phyloP scores from a whole-genome alignment of 2,329 filamentous ascomycete species.

The Elsinoe australis region DNA sequence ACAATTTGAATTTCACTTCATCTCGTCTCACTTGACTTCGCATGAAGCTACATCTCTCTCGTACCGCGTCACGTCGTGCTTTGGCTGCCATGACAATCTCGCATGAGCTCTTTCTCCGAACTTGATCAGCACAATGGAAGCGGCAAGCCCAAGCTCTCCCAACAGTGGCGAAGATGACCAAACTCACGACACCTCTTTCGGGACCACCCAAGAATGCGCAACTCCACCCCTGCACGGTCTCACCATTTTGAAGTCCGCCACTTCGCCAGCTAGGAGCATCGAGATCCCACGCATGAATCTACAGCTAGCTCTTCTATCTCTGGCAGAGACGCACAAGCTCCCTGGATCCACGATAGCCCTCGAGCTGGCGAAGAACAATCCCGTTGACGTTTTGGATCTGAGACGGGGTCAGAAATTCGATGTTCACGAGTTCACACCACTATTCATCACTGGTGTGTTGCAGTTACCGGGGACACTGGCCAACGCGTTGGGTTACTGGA shows the following conservation, averaged over 20 bases:
- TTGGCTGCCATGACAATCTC: background rate
- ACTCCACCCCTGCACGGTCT: background rate
- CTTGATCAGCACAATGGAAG: background rate
- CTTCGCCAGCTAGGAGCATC: too few species aligned
- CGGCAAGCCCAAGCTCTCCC: too few species aligned
- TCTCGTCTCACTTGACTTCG: background rate
- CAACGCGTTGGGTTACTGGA: constrained; percentile 31
- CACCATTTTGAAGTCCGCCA: too few species aligned
- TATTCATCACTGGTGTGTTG: constrained; percentile 46
- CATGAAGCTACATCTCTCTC: background rate
- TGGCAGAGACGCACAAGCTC: constrained; percentile 7
- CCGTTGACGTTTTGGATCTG: constrained; percentile 26
- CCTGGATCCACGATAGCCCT: constrained; percentile 24
- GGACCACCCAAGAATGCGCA: background rate
- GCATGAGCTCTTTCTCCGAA: background rate
- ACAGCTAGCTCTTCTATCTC: constrained; percentile 1
- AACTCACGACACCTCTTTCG: background rate
- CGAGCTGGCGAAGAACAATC: constrained; percentile 25
- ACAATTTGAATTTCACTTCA: too few species aligned
- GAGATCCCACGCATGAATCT: too few species aligned
- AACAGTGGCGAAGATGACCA: background rate
- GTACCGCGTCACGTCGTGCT: background rate
- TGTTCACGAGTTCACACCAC: constrained; percentile 46
- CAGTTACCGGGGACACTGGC: constrained; percentile 40
- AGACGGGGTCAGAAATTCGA: constrained; percentile 47